A percentile compares a stretch with the other conserved stretches of the same genome.
Conservation (phyloP, 2,329 filamentous ascomycete species). For the Verticillium longisporum region DNA sequence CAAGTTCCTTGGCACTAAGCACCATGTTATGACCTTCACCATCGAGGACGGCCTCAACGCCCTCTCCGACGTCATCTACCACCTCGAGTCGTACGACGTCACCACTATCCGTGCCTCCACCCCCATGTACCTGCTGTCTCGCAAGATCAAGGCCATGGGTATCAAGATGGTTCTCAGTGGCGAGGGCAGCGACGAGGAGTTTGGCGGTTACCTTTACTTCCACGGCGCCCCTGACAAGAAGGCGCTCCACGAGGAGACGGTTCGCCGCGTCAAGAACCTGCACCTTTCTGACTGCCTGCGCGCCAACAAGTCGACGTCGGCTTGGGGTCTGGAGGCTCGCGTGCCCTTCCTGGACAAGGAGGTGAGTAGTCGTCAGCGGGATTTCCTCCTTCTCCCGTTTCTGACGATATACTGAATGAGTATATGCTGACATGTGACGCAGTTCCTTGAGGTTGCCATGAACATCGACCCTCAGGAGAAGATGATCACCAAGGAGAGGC, state of each 20-base stretch:
- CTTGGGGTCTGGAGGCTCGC: conserved; percentile 95
- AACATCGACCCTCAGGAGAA: conserved; percentile 91
- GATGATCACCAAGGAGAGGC: conserved; percentile 82
- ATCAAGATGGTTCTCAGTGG: conserved; percentile 99
- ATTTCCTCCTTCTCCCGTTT: not conserved
- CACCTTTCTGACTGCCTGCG: conserved; percentile 94
- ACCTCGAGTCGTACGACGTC: conserved; percentile 96
- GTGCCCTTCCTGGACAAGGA: conserved; percentile 97
- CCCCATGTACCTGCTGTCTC: conserved; percentile 94
- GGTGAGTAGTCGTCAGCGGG: conserved; percentile 29
- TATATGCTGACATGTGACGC: not conserved
- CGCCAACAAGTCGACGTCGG: conserved; percentile 98
- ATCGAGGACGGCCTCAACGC: conserved; percentile 96
- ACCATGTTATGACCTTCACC: conserved; percentile 97
- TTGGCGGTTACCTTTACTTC: conserved; percentile 98
- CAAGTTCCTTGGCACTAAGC: conserved; percentile 94
- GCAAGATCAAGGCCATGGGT: conserved; percentile 99
- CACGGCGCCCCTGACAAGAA: conserved; percentile 85
- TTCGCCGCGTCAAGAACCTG: conserved; percentile 91
- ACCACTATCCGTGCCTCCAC: conserved; percentile 98
- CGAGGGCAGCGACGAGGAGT: conserved; percentile 96
- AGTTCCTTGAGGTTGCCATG: conserved; percentile 91
- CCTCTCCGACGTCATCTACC: conserved; percentile 94
- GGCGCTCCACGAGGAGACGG: conserved; percentile 92
- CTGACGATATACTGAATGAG: not conserved